Conservation (phyloP, 2,329 filamentous ascomycete genomes). For the Cadophora gregata region DNA sequence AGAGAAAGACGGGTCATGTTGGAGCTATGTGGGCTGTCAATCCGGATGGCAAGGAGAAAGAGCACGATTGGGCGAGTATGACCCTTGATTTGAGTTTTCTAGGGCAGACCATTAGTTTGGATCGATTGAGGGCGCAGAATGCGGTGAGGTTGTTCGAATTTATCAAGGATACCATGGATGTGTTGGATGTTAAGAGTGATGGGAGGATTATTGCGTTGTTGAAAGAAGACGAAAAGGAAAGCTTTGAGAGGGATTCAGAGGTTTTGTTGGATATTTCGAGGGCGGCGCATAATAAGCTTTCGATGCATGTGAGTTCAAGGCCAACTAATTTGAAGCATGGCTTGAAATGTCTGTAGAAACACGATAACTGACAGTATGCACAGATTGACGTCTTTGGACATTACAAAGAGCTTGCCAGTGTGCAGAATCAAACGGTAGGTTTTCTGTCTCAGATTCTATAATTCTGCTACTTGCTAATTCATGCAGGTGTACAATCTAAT, state of each 20-base stretch:
- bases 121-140: background rate
- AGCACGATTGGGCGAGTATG: conserved; percentile 11
- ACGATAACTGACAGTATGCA: background rate
- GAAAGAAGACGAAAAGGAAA: background rate
- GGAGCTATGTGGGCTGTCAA: conserved; percentile 9
- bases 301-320: background rate
- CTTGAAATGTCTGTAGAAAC: no score
- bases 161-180: background rate
- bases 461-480: background rate
- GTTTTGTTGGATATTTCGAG: background rate
- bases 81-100: conserved; percentile 5
- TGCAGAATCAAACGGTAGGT: background rate
- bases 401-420: background rate
- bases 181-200: background rate
- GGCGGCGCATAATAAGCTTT: background rate
- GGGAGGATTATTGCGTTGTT: background rate
- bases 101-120: background rate
- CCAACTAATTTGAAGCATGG: no score
- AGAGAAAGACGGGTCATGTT: background rate
- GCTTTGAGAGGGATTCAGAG: background rate
- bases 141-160: background rate
- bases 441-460: background rate
- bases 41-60: conserved; percentile 5
- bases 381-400: background rate
- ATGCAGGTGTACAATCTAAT: background rate